These are phyloP conservation scores for Phialophora macrospora DNA, from an alignment of 2,329 filamentous ascomycete genomes.

Conservation along the genomic window DNA sequence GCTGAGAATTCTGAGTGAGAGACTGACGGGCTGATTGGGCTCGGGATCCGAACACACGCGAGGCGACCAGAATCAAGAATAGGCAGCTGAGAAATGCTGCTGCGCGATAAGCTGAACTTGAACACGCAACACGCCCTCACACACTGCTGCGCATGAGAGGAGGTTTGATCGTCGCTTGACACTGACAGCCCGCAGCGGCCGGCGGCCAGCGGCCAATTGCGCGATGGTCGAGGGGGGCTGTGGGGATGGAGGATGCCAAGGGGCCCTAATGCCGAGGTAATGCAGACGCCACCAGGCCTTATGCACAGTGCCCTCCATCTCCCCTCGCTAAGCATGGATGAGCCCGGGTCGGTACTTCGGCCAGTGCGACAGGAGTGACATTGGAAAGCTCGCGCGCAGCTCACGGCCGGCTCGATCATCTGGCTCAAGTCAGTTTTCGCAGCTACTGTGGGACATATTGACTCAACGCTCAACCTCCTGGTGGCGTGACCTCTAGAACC, in stretches of 20 bases:
- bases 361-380: conserved; percentile 19
- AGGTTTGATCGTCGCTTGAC: background rate
- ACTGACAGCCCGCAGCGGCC: background rate
- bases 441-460: background rate
- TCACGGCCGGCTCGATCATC: conserved; percentile 12
- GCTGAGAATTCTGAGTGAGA: conserved; percentile 1
- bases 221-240: conserved; percentile 8
- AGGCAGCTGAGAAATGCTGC: conserved; percentile 17
- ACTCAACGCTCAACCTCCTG: background rate
- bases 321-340: conserved; percentile 20
- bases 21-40: background rate
- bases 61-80: conserved; percentile 11
- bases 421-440: conserved; percentile 5
- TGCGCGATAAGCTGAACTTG: conserved; percentile 22
- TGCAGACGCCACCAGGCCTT: conserved; percentile 21
- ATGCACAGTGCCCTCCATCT: conserved; percentile 11
- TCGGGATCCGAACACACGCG: conserved; percentile 15
- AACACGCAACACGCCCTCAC: conserved; percentile 11
- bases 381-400: background rate
- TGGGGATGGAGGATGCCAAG: conserved; percentile 26
- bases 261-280: conserved; percentile 10
- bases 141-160: background rate
- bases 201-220: conserved; percentile 14
- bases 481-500: background rate
- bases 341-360: conserved; percentile 6